phyloP scores from a whole-genome alignment of 108 stramenopile genomes.

The Nannochloropsis gaditana region DNA sequence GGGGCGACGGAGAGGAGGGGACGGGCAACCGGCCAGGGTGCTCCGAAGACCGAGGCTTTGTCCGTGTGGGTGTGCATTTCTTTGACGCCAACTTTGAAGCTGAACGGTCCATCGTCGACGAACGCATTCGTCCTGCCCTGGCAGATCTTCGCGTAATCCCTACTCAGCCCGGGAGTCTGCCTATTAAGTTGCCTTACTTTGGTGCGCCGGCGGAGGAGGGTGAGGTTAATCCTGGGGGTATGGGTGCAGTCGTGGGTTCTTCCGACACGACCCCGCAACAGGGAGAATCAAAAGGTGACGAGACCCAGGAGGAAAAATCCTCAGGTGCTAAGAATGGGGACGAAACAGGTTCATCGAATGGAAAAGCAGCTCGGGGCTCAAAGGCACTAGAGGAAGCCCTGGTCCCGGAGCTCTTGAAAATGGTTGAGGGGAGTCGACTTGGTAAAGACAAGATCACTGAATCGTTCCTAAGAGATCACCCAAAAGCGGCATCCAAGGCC shows the following conservation, averaged over 20 bases:
- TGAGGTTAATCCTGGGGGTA: neutral
- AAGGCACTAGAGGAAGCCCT: neutral
- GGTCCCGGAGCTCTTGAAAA: neutral
- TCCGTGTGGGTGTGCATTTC: neutral
- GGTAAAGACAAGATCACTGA: slow-evolving; percentile 4
- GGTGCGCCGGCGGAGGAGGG: neutral
- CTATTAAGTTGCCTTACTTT: neutral
- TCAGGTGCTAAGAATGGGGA: neutral
- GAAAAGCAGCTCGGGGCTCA: neutral
- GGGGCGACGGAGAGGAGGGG: slow-evolving; percentile 27
- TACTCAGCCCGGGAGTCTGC: neutral
- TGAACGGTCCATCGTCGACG: neutral
- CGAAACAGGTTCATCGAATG: no score
- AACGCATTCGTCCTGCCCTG: neutral
- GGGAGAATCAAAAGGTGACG: neutral
- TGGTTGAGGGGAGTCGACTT: neutral
- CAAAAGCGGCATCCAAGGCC: neutral
- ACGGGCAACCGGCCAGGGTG: neutral
- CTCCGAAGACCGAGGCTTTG: neutral
- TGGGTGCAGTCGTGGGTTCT: neutral
- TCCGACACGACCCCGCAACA: neutral
- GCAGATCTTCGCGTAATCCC: neutral
- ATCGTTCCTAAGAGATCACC: neutral
- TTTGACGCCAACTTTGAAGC: neutral
- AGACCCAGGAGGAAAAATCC: neutral